These are phyloP conservation scores for Wickerhamiella parazyma DNA, from an alignment of 805 yeast genomes.

Conservation along the genomic window DNA sequence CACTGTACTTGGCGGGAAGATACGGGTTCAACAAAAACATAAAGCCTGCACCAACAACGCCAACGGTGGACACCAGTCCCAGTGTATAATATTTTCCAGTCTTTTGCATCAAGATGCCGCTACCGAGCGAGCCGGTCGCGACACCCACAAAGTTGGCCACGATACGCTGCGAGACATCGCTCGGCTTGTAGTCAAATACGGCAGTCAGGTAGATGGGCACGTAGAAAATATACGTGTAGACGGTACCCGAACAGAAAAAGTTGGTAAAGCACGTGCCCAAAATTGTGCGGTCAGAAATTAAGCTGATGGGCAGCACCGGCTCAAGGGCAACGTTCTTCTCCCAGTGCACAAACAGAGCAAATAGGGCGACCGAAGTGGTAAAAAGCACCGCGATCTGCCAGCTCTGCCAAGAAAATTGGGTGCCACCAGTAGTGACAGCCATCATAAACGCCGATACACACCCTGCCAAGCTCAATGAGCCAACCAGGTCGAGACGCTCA, in stretches of 20 bases:
- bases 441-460: slow-evolving; percentile 46
- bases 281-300: slow-evolving; percentile 46
- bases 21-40: slow-evolving; percentile 25
- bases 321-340: slow-evolving; percentile 42
- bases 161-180: slow-evolving; percentile 55
- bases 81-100: slow-evolving; percentile 53
- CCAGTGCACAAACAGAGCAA: slow-evolving; percentile 34
- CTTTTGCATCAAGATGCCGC: slow-evolving; percentile 52
- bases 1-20: slow-evolving; percentile 40
- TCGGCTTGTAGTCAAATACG: slow-evolving; percentile 47
- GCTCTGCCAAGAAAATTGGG: slow-evolving; percentile 33
- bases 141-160: slow-evolving; percentile 49
- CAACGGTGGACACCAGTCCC: slow-evolving; percentile 30
- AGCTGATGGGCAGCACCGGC: slow-evolving; percentile 54
- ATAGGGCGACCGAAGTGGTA: slow-evolving; percentile 23
- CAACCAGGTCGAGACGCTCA: slow-evolving; percentile 50
- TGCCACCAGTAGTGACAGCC: slow-evolving; percentile 56
- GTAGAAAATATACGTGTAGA: slow-evolving; percentile 50
- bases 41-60: slow-evolving; percentile 36
- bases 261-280: slow-evolving; percentile 52
- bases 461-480: slow-evolving; percentile 45
- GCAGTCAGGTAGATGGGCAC: slow-evolving; percentile 63
- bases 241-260: slow-evolving; percentile 59
- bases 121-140: slow-evolving; percentile 48
- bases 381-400: slow-evolving; percentile 13